A percentile compares a stretch with the other conserved stretches of the same genome.
These are phyloP conservation scores for Malassezia arunalokei DNA, from an alignment of 1,284 basidiomycete species.

Conservation along the genomic window DNA sequence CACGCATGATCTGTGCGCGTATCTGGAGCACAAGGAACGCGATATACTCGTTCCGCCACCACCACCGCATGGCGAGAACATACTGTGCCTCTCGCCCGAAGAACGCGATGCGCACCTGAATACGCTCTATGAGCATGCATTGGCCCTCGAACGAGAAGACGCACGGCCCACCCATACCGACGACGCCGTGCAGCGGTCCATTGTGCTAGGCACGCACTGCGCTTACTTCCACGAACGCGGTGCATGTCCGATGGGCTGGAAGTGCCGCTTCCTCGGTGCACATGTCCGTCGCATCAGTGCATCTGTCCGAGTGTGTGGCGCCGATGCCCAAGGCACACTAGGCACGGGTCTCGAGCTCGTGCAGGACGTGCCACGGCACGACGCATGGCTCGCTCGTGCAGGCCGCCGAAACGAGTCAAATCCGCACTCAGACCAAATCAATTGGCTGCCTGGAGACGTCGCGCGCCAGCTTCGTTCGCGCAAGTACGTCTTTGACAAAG, in stretches of 20 bases:
- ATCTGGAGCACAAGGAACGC: constrained; percentile 9
- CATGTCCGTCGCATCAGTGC: constrained; percentile 49
- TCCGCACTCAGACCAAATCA: constrained; percentile 57
- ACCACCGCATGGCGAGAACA: background rate
- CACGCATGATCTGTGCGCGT: constrained; percentile 13
- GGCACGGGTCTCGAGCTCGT: constrained; percentile 46
- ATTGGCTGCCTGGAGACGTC: constrained; percentile 53
- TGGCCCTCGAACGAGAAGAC: background rate
- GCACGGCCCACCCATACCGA: background rate
- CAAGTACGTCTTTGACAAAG: constrained; percentile 27
- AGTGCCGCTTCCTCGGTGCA: constrained; percentile 76
- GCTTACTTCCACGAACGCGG: constrained; percentile 64
- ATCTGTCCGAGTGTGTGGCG: constrained; percentile 10
- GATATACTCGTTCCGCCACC: background rate
- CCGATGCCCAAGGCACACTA: constrained; percentile 1
- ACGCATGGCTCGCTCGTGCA: constrained; percentile 14
- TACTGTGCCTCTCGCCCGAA: background rate
- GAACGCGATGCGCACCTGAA: constrained; percentile 8
- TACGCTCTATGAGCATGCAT: constrained; percentile 1
- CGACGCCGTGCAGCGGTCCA: constrained; percentile 47
- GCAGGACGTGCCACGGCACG: constrained; percentile 54
- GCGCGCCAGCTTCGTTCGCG: constrained; percentile 20
- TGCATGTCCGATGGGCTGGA: constrained; percentile 71
- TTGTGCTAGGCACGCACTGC: constrained; percentile 55
- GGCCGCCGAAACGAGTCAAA: constrained; percentile 4